Base-by-base conservation (phyloP, 805 yeast species). In the Wickerhamomyces ciferrii region DNA sequence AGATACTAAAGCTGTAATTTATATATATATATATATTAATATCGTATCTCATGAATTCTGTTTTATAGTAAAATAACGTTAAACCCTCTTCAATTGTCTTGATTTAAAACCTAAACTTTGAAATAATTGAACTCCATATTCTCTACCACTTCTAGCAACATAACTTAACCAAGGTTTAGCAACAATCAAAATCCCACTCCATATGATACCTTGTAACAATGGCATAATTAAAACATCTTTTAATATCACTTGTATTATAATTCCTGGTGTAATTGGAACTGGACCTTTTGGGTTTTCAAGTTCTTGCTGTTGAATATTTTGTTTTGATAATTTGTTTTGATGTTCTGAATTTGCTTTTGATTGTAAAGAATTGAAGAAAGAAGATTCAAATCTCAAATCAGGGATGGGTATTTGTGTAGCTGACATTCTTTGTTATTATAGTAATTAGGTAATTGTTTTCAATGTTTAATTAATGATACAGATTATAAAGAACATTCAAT, bases 331-430 rank as follows among this genome's bases (percentile, higher is more conserved):
- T 23, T 38, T 23, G n/a, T 21, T 7, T 4, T 8, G 5, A 13
- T 35, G 38, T 17, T 50, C 42, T 3, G 53, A 43, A 3, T 24
- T 8, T 4, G 47, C 43, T 17, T 37, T 46, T 9, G 29, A 3
- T 7, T 43, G 25, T 14, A 71, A 50, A 1, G 76, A 67, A 32
- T 70, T 65, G 51, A 69, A 60, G 59, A 84, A 84, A 2, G 85
- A 68, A 46, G 81, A 75, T 55, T 83, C 87, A 54, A 83, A 84
- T 40, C 92, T 68, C 21, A 84, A 63, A 54, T 85, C 92, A 1
- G 91, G 91, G 3, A 60, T 48, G 21, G 55, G 55, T 27, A 74
- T 52, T 17, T 37, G 39, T 21, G 24, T 20, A 10, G 39, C 11
- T 5, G 31, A 8, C 31, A 27, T 27, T 24, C 9, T 24, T n/a